Conservation (phyloP, 75 land plant species). For the Larix kaempferi region DNA sequence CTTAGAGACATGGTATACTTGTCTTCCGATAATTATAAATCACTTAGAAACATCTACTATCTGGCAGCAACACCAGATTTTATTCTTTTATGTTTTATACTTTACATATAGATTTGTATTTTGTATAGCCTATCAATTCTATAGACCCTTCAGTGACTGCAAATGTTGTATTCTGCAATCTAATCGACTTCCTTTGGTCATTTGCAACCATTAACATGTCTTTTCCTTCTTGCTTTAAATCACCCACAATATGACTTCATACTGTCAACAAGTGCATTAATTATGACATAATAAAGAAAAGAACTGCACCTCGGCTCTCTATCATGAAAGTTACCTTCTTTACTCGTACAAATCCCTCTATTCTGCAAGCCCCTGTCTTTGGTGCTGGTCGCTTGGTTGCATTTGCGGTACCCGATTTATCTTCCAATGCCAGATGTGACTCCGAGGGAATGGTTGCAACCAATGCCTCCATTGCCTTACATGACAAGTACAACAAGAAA, state of each 20-base stretch:
- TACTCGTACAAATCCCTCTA: constrained; percentile 97
- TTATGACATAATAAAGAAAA: background rate
- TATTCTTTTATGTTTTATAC: background rate
- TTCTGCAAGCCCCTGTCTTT: constrained; percentile 83
- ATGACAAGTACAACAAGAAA: background rate
- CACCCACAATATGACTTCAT: background rate
- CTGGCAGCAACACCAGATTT: background rate
- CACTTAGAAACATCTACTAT: background rate
- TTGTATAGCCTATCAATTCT: background rate
- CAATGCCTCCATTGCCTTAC: constrained; percentile 76
- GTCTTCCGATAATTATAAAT: background rate
- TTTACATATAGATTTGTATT: background rate
- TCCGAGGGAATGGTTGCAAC: constrained; percentile 62
- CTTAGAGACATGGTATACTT: background rate
- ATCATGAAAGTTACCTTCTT: constrained; percentile 74
- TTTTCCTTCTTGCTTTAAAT: background rate
- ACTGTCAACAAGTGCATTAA: background rate
- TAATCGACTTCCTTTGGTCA: background rate
- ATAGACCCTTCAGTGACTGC: background rate
- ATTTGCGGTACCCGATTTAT: constrained; percentile 26
- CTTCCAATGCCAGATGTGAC: constrained; percentile 51
- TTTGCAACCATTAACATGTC: background rate
- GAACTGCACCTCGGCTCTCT: background rate
- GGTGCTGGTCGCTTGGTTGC: constrained; percentile 85
- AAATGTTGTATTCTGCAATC: background rate